These are phyloP conservation scores for Aspergillus indologenus DNA, from an alignment of 495 filamentous ascomycete species.

Conservation along the genomic window DNA sequence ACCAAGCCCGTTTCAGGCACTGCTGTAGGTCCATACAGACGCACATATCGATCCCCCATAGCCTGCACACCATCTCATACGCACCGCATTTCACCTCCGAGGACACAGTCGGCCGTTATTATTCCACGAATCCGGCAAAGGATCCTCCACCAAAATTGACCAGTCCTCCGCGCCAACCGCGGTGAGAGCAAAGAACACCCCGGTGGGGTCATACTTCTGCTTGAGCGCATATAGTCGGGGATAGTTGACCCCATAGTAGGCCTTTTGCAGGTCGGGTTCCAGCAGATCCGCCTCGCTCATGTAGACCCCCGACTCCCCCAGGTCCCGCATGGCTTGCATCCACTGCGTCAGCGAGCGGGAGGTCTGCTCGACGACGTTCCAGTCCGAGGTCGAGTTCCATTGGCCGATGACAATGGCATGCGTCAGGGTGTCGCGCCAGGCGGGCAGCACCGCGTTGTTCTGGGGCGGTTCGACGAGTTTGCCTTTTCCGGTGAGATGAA, in stretches of 20 bases:
- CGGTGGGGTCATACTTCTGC: conserved; percentile 53
- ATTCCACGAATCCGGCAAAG: conserved; percentile 27
- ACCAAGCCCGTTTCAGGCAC: no score
- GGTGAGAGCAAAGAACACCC: conserved; percentile 53
- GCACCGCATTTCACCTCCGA: no score
- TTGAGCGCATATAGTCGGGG: conserved; percentile 48
- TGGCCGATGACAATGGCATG: conserved; percentile 46
- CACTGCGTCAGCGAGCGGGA: conserved; percentile 18
- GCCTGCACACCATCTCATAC: no score
- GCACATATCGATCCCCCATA: no score
- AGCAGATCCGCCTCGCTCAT: conserved; percentile 51
- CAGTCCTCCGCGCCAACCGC: conserved; percentile 55
- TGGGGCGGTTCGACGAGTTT: conserved; percentile 34
- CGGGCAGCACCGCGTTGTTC: conserved; percentile 50
- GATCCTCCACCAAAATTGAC: conserved; percentile 32
- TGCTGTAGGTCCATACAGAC: no score
- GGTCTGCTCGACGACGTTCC: conserved; percentile 6
- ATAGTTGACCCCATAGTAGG: conserved; percentile 60
- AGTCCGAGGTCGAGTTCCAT: conserved; percentile 22
- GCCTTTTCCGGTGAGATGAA: conserved; percentile 49
- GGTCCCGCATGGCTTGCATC: conserved; percentile 48
- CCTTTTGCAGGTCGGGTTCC: conserved; percentile 60
- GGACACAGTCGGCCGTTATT: conserved; percentile 38
- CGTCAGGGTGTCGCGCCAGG: conserved; percentile 51
- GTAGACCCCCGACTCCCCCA: conserved; percentile 34